Evolutionary conservation across 257 asterid species (phyloP), one percentile per base, ranked within the genome.

Genomic region (Plantago ovata): DNA sequence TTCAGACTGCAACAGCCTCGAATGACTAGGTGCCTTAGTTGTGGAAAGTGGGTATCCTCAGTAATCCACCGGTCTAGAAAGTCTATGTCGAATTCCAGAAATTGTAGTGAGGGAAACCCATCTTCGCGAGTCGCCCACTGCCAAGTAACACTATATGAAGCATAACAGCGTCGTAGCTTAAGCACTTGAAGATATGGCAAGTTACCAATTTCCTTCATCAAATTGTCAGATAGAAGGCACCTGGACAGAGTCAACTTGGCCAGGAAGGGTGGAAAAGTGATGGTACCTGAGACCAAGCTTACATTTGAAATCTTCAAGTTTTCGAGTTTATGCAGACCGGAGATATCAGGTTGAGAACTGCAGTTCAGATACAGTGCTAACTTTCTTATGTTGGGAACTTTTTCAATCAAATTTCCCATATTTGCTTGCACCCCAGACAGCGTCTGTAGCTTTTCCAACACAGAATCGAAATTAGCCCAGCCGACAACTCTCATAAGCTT

Each of bases 131-230:
- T 51, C 51, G 54, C 53, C 73, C 73, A 56, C 20, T 38, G 32
- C 62, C 47, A 22, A n/a, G 3, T 22, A 14, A 7, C 33, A 19
- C 11, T 9, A 0, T 38, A 56, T 41, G 20, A 10, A 2, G 3
- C 32, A 24, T 5, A 5, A 41, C 56, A 13, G 2, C n/a, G 3
- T 1, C 15, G 38, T n/a, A 52, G 19, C 44, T 58, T 63, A 20
- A 69, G 70, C 40, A 62, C 75, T 57, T 69, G 50, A 58, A 69
- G 69, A 28, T 41, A 32, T 2, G 55, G 61, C 38, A 69, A 21
- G 2, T 43, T 36, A 28, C 65, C 58, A 13, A 69, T 19, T 9
- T 24, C 19, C 9, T 18, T 28, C 61, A 63, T 56, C 24, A 38
- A 45, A 38, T 60, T 47, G 51, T 51, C 39, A 49, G 47, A 18